Conservation (phyloP, 108 stramenopile species). For the Stephanodiscus triporus region DNA sequence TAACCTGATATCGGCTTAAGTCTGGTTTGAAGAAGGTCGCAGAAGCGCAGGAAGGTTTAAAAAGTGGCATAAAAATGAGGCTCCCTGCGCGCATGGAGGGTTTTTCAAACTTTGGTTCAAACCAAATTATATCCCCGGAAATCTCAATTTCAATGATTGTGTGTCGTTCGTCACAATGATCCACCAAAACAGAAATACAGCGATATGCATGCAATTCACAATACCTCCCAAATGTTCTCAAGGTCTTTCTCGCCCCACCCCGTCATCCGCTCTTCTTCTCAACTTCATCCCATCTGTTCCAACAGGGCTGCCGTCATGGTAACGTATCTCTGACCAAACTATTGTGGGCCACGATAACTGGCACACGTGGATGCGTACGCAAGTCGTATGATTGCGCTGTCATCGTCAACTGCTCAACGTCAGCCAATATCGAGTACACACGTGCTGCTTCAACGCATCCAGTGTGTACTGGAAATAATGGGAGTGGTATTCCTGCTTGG, state of each 20-base stretch:
- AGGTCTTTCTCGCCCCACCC: not conserved
- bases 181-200: too few species aligned
- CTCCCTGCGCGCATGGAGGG: too few species aligned
- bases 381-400: constrained; percentile 41
- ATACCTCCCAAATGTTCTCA: not conserved
- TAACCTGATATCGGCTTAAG: too few species aligned
- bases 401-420: constrained; percentile 25
- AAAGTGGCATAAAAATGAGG: too few species aligned
- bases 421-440: constrained; percentile 15
- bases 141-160: too few species aligned
- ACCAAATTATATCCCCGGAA: too few species aligned
- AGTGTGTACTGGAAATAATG: constrained; percentile 39
- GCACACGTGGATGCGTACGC: constrained; percentile 42
- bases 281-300: constrained; percentile 29
- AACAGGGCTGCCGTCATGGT: constrained; percentile 25
- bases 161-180: too few species aligned
- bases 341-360: constrained; percentile 45
- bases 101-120: too few species aligned
- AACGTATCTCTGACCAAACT: constrained; percentile 45
- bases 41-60: too few species aligned
- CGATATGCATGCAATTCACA: not conserved
- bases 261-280: not conserved
- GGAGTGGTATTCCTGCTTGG: constrained; percentile 37
- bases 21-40: too few species aligned
- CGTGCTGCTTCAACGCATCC: constrained; percentile 37